Conservation (phyloP, 192 early-diverging fungal genomes). For the Funneliformis geosporum region DNA sequence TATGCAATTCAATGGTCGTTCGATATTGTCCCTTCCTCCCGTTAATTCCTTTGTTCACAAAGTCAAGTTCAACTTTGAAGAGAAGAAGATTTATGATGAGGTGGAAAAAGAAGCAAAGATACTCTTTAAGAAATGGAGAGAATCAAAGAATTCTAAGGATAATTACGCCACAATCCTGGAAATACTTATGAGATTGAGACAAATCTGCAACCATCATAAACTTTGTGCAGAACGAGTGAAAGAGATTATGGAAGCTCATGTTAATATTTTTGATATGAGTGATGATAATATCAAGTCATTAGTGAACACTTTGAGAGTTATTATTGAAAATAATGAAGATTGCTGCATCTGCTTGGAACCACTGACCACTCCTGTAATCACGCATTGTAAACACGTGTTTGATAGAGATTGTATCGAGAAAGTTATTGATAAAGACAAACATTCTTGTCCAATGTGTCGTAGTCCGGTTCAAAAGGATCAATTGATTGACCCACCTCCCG, state of each 20-base stretch:
- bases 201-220: slow-evolving; percentile 90
- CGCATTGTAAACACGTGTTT: slow-evolving; percentile 59
- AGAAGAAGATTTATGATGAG: slow-evolving; percentile 69
- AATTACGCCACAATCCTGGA: slow-evolving; percentile 96
- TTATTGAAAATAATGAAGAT: slow-evolving; percentile 40
- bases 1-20: slow-evolving; percentile 58
- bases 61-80: slow-evolving; percentile 62
- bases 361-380: slow-evolving; percentile 46
- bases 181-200: slow-evolving; percentile 83
- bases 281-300: not conserved
- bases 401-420: slow-evolving; percentile 48
- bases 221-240: slow-evolving; percentile 43
- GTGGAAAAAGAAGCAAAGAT: slow-evolving; percentile 68
- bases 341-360: slow-evolving; percentile 61
- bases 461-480: not conserved
- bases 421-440: slow-evolving; percentile 5
- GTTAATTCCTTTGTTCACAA: slow-evolving; percentile 82
- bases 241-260: slow-evolving; percentile 30
- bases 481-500: not conserved
- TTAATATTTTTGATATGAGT: not conserved
- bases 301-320: slow-evolving; percentile 24
- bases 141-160: slow-evolving; percentile 79
- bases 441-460: slow-evolving; percentile 6
- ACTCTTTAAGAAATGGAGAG: slow-evolving; percentile 60
- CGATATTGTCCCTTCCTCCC: slow-evolving; percentile 68